Evolutionary conservation across 768 basidiomycete species (phyloP).

Genomic region (Lactarius quietus): DNA sequence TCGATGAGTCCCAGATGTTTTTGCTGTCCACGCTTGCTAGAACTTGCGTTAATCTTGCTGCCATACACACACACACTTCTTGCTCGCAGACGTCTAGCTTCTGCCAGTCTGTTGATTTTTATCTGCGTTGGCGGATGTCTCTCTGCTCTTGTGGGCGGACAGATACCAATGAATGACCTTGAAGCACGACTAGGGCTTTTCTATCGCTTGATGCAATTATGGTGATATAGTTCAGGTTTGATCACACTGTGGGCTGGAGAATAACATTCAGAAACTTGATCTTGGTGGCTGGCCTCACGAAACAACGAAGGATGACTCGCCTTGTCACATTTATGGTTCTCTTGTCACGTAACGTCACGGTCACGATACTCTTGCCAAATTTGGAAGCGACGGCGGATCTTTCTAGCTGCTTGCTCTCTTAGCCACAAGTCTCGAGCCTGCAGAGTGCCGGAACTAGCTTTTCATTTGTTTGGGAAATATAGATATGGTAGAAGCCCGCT

Average conservation of each 20-base stretch:
- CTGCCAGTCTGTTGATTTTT: neutral
- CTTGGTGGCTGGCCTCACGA: neutral
- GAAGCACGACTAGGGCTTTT: conserved; percentile 10
- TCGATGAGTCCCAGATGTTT: conserved; percentile 1
- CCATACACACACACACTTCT: neutral
- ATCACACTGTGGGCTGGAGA: conserved; percentile 16
- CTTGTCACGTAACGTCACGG: neutral
- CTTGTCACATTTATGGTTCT: neutral
- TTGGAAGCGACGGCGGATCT: neutral
- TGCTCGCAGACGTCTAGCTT: neutral
- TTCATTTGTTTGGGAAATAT: neutral
- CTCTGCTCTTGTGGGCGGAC: neutral
- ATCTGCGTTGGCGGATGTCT: neutral
- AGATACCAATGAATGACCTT: neutral
- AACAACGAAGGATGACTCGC: conserved; percentile 12
- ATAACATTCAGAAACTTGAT: conserved; percentile 10
- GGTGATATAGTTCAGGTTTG: conserved; percentile 3
- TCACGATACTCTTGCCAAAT: neutral
- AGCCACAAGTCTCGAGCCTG: too few relatives aligned
- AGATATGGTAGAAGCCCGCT: neutral
- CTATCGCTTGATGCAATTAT: conserved; percentile 16
- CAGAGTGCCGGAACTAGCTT: neutral
- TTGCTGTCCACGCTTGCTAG: neutral
- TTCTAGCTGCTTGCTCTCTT: too few relatives aligned
- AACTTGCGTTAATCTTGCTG: neutral